These are phyloP conservation scores for Xylariales sp. DNA, from an alignment of 2,329 filamentous ascomycete genomes.

Conservation along the genomic window DNA sequence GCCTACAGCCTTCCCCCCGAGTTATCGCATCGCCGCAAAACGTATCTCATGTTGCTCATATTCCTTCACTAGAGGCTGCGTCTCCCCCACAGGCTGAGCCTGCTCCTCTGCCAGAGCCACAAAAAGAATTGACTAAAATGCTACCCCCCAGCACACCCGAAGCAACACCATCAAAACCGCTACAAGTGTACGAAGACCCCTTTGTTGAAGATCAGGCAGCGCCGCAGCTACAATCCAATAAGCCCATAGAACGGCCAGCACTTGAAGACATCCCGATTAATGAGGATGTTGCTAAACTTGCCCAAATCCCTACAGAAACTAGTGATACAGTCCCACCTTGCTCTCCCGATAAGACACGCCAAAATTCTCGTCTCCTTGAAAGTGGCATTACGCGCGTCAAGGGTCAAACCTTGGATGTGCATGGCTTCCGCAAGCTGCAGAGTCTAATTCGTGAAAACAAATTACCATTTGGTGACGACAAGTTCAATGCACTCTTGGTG, in stretches of 20 bases:
- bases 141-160: constrained; percentile 36
- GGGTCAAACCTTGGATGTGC: constrained; percentile 78
- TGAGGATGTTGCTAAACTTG: constrained; percentile 59
- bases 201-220: constrained; percentile 62
- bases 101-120: constrained; percentile 49
- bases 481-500: constrained; percentile 74
- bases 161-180: constrained; percentile 51
- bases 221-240: constrained; percentile 58
- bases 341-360: constrained; percentile 65
- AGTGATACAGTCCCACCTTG: constrained; percentile 41
- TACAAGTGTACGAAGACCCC: constrained; percentile 73
- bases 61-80: constrained; percentile 43
- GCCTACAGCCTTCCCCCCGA: constrained; percentile 39
- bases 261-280: constrained; percentile 71
- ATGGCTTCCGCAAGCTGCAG: constrained; percentile 83
- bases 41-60: constrained; percentile 44
- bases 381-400: constrained; percentile 81
- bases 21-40: constrained; percentile 52
- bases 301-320: constrained; percentile 39
- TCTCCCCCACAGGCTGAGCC: constrained; percentile 47
- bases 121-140: constrained; percentile 33
- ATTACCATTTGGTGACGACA: constrained; percentile 72
- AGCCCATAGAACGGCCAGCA: constrained; percentile 56
- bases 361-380: constrained; percentile 72
- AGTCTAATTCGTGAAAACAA: constrained; percentile 76